These are phyloP conservation scores for Aspergillus ustus DNA, from an alignment of 2,329 filamentous ascomycete species.

Conservation along the genomic window DNA sequence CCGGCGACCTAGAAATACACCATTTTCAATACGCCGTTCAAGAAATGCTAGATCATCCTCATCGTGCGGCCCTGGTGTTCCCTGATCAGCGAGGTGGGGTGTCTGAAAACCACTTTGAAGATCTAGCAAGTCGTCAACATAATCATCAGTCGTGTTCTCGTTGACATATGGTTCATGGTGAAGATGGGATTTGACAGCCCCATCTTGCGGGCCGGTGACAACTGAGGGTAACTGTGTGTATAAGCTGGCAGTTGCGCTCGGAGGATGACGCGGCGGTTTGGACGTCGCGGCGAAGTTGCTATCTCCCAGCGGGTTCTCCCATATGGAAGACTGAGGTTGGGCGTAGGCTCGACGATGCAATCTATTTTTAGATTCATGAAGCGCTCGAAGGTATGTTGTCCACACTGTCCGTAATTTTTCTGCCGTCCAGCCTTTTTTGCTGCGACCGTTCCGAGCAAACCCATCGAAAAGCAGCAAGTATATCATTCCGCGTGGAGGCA, in stretches of 20 bases:
- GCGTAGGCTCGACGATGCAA: slow-evolving; percentile 24
- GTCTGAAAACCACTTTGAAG: slow-evolving; percentile 18
- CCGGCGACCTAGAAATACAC: slow-evolving; percentile 47
- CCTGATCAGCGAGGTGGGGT: slow-evolving; percentile 21
- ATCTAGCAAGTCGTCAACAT: neutral
- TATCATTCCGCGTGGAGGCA: slow-evolving; percentile 74
- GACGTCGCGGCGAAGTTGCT: slow-evolving; percentile 13
- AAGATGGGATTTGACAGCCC: slow-evolving; percentile 13
- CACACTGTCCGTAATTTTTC: slow-evolving; percentile 71
- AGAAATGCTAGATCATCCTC: slow-evolving; percentile 26
- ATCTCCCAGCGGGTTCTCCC: slow-evolving; percentile 38
- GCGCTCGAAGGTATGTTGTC: slow-evolving; percentile 61
- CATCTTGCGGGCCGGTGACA: slow-evolving; percentile 5
- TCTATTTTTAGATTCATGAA: slow-evolving; percentile 42
- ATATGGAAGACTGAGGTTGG: slow-evolving; percentile 25
- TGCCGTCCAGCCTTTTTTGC: slow-evolving; percentile 72
- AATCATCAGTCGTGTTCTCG: slow-evolving; percentile 7
- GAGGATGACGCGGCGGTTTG: slow-evolving; percentile 5
- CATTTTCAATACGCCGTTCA: slow-evolving; percentile 42
- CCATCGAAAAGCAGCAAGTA: slow-evolving; percentile 83
- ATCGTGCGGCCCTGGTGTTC: slow-evolving; percentile 10
- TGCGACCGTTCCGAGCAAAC: slow-evolving; percentile 74
- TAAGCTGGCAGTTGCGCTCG: slow-evolving; percentile 21
- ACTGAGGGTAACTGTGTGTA: slow-evolving; percentile 33
- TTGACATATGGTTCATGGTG: slow-evolving; percentile 14